Base-by-base conservation (phyloP, 108 stramenopile genomes). In the Cyclotella cryptica region DNA sequence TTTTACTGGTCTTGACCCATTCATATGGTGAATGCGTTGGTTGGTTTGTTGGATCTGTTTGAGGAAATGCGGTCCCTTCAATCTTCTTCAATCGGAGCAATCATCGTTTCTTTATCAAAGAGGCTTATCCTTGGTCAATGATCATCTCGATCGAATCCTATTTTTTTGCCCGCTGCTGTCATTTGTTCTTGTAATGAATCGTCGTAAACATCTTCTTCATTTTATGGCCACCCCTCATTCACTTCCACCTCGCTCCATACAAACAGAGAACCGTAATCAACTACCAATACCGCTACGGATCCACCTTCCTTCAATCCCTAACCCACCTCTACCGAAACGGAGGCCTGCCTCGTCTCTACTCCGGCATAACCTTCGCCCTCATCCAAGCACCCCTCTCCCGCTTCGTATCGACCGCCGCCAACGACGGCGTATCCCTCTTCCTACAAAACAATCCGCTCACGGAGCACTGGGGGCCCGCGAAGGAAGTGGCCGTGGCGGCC, bases 251-350 rank as follows among this genome's bases (percentile, higher is more conserved):
- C n/a, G n/a, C n/a, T n/a, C n/a, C n/a, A n/a, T n/a, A n/a, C n/a
- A n/a, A n/a, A 18, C 54, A 76, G 60, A 86, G 98, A 10, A 99
- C 98, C 18, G 85, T 96, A 39, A 94, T 96, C 51, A 99, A 98
- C 77, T 98, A 98, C 72, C 97, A 99, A 82, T 96, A 84, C 60
- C 86, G 97, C 21, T 98, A 99, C 73, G 98, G 98, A 30, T 90
- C 94, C 13, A 81, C 86, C 2, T 91, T 89, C 61, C 45, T 52
- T 13, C 89, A 94, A 40, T 88, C 92, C 14, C 42, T 97, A 3
- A 69, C 77, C 27, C 83, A 84, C 28, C 74, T 98, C 22, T 94
- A 86, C 68, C 75, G 47, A 42, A 89, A 96, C 26, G 98, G 97
- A 12, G 98, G 98, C 11, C 84, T 99, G 8, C 75, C 87, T 10